Evolutionary conservation across 2,329 filamentous ascomycete species (phyloP), one percentile per base, ranked within the genome.

Genomic region (Dactylonectria macrodidyma): DNA sequence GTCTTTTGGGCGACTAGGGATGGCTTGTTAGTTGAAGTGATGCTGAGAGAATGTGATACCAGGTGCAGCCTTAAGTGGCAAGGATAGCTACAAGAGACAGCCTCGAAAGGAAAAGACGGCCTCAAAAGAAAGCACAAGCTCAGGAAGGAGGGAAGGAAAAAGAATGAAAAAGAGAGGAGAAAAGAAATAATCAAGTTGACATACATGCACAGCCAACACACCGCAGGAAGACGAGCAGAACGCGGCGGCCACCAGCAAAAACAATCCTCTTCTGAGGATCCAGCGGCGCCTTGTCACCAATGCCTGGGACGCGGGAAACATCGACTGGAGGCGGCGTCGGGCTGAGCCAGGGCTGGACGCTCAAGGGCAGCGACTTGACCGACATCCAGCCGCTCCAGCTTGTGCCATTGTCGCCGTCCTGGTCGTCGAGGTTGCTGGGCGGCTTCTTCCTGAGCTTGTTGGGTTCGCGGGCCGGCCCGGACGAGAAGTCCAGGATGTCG

Each of bases 131-230:
- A 30, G 26, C 4, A 30, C 26, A 7, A 30, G 26, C 26, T 1
- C 26, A 7, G 26, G 26, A 30, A 30, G 26, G 7, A 30, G 26
- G 26, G 58, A 59, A 46, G 44, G 60, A 62, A 64, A 48, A 30
- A 55, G 55, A 24, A 38, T 1, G n/a, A n/a, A 11, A 3, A 51
- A 65, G 11, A 55, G 36, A 46, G 61, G 7, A 55, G 38, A 16
- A 24, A 19, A 61, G 54, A n/a, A 58, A 62, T 38, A 55, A 36
- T 22, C 26, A 16, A 26, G 60, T 59, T 52, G 19, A 81, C 85
- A 69, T 81, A 88, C 86, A 88, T 8, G 87, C 87, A 76, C 87
- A 88, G 7, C 86, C 87, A 12, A 88, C 86, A 59, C 86, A 89
- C 10, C 87, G 84, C 62, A 88, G 71, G 72, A 89, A 88, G 22